Base-by-base conservation (phyloP, 208 protist genomes). In the Wallacemonas sp. region DNA sequence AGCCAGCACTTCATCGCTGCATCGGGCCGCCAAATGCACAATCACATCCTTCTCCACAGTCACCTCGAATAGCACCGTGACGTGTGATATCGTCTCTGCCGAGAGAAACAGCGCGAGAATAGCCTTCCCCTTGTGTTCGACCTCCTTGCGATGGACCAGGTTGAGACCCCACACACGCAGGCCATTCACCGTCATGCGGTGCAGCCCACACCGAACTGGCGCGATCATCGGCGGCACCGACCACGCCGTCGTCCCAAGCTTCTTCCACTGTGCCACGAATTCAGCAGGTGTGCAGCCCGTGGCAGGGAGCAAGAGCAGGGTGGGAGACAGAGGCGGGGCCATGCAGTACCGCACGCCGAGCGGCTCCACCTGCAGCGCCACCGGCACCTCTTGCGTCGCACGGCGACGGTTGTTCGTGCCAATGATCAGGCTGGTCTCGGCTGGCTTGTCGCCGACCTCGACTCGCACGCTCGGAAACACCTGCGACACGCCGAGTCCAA, bases 401-500 rank as follows among this genome's bases (percentile, higher is more conserved):
- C 46, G 14, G 38, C 66, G 67, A 30, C 55, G 22, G 70, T 88
- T 88, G 69, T 88, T 88, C 58, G 72, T 72, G 27, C 68, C 53
- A 1, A 81, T 70, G 21, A 80, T 19, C 6, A 89, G 36, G 26
- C 49, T 51, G 45, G 22, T 30, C 4, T 78, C 69, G 1, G 46
- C 51, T 17, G 70, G 66, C 62, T 78, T 73, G 33, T 79, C 67
- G 17, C 71, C 79, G 1, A 60, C 21, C 27, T 79, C 72, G 1
- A 91, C 71, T 42, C 31, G 31, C 15, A 67, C 68, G n/a, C 38
- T 38, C 12, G 82, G 75, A 38, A 84, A 84, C 19, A 76, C 75
- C 56, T 91, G 79, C 39, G 75, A 66, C 4, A 91, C 53, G 12
- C 82, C 85, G 53, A 91, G 75, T 39, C 79, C 74, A 56, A 86